Percentiles rank a stretch among this genome's conserved stretches.
These are phyloP conservation scores for Aspergillus novoparasiticus DNA, from an alignment of 2,329 filamentous ascomycete species.

Conservation along the genomic window DNA sequence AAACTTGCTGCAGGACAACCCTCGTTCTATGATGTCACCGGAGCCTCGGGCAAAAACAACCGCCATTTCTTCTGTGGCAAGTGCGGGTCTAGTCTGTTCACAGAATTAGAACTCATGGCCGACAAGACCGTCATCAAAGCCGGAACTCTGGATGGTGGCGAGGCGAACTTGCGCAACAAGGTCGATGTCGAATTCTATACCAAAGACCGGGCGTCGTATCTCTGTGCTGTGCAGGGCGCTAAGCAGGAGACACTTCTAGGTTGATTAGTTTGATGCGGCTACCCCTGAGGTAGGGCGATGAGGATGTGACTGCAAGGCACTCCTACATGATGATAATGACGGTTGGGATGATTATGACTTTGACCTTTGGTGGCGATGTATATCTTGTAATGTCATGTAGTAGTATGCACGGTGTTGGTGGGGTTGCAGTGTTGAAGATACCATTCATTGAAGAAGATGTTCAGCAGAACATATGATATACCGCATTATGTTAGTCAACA, in stretches of 20 bases:
- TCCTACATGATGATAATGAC: neutral
- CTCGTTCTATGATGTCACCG: conserved; percentile 51
- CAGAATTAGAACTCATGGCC: conserved; percentile 57
- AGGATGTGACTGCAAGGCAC: neutral
- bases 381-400: neutral
- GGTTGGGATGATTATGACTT: neutral
- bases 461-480: neutral
- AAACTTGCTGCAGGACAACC: conserved; percentile 43
- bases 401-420: neutral
- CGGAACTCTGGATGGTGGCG: conserved; percentile 54
- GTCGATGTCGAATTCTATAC: conserved; percentile 57
- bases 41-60: conserved; percentile 57
- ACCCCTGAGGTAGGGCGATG: neutral
- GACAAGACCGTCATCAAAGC: conserved; percentile 55
- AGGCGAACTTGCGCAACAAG: conserved; percentile 45
- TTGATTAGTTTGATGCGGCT: neutral
- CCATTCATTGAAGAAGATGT: neutral
- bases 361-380: neutral
- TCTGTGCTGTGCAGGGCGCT: conserved; percentile 46
- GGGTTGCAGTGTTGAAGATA: neutral
- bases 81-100: conserved; percentile 57
- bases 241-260: conserved; percentile 48
- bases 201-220: conserved; percentile 52
- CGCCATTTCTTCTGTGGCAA: conserved; percentile 58
- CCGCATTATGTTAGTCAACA: neutral